Percentiles rank a stretch among this genome's conserved stretches.
Evolutionary conservation across 257 asterid species (phyloP).

Genomic region (Cruciata laevipes): DNA sequence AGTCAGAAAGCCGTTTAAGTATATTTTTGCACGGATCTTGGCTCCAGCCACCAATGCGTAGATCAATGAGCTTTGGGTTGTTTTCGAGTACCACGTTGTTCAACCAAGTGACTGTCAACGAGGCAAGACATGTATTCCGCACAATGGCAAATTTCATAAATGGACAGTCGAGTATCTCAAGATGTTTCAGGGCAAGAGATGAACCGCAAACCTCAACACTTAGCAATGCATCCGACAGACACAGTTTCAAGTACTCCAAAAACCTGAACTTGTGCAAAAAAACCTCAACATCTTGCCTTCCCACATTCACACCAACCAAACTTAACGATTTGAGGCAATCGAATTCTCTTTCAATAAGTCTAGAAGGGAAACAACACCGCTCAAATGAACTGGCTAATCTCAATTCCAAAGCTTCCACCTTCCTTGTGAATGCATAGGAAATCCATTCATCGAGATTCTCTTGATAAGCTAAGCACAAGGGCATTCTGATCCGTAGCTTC

Average conservation of each 20-base stretch:
- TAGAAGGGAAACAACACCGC: neutral
- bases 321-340: neutral
- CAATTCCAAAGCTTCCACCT: neutral
- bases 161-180: slow-evolving; percentile 8
- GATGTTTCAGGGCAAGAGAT: neutral
- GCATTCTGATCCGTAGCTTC: neutral
- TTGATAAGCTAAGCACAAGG: neutral
- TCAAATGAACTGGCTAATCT: neutral
- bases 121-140: slow-evolving; percentile 28
- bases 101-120: slow-evolving; percentile 18
- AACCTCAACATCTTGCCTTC: neutral
- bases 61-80: neutral
- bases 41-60: neutral
- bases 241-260: neutral
- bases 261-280: neutral
- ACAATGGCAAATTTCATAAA: slow-evolving; percentile 24
- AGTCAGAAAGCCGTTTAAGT: neutral
- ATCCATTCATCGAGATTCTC: neutral
- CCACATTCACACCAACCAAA: neutral
- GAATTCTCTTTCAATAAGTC: neutral
- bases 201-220: neutral
- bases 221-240: neutral
- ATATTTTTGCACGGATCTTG: no score
- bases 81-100: neutral
- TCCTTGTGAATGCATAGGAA: neutral